Percentiles rank a stretch among this genome's conserved stretches.
Conservation (phyloP, 768 basidiomycete species). For the Dentipellis sp. region DNA sequence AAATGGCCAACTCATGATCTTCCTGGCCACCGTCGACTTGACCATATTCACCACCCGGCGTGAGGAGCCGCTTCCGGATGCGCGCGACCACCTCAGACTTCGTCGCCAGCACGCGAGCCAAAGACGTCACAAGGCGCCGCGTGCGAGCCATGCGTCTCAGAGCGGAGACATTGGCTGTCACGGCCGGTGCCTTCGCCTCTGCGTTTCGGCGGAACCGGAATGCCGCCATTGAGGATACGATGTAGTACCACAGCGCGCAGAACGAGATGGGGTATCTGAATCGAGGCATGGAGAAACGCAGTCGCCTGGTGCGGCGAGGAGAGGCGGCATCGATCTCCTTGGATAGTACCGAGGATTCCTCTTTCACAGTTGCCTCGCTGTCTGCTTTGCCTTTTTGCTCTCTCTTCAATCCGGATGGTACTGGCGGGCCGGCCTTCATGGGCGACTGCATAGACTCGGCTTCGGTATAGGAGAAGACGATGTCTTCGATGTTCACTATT, state of each 20-base stretch:
- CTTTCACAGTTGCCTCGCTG: neutral
- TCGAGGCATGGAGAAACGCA: slow-evolving; percentile 18
- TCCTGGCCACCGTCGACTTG: slow-evolving; percentile 32
- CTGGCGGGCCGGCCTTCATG: neutral
- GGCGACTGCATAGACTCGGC: slow-evolving; percentile 1
- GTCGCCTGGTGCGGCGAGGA: neutral
- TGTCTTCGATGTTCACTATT: slow-evolving; percentile 38
- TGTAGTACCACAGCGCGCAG: neutral
- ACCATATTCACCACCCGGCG: slow-evolving; percentile 21
- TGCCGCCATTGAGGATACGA: neutral
- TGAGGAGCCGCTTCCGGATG: slow-evolving; percentile 64
- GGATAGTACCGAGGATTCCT: neutral
- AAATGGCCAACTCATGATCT: slow-evolving; percentile 68
- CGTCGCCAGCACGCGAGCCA: slow-evolving; percentile 64
- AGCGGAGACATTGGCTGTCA: slow-evolving; percentile 32
- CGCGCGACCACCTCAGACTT: slow-evolving; percentile 80
- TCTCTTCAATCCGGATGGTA: neutral
- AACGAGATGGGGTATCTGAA: slow-evolving; percentile 23
- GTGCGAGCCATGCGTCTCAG: slow-evolving; percentile 74
- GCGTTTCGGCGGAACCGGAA: neutral
- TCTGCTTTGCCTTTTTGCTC: neutral
- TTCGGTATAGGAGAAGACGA: slow-evolving; percentile 38
- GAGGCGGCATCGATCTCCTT: slow-evolving; percentile 6
- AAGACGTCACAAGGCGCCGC: slow-evolving; percentile 68
- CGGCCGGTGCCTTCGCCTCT: slow-evolving; percentile 8